Evolutionary conservation across 1,284 basidiomycete species (phyloP), one percentile per base, ranked within the genome.

Genomic region (Meripilus lineatus): DNA sequence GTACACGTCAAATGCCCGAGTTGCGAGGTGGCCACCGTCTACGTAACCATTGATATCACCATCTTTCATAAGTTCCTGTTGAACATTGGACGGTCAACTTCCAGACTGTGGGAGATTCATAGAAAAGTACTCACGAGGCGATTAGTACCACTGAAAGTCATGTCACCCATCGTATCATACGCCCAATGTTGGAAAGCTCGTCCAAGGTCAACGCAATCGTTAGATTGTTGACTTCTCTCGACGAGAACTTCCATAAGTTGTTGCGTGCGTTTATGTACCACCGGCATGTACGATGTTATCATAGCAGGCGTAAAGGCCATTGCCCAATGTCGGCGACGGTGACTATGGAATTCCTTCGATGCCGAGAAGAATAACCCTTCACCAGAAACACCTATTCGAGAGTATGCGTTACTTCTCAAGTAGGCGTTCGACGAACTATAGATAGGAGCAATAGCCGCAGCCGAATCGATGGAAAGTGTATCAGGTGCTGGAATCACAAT

Each of bases 31-130:
- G 15, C 38, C 52, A 24, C 39, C 30, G 15, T 40, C 15, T 15
- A 53, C 46, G 23, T 45, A 32, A 18, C 42, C 38, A 15, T 36
- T 20, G 15, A 38, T 23, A 42, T 57, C 54, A 25, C 52, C 54
- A 13, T 54, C 46, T 21, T 40, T 15, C 46, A 56, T 50, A n/a
- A 57, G 24, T 38, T 57, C 50, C 54, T 56, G 34, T 2, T n/a
- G n/a, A n/a, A n/a, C n/a, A n/a, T n/a, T n/a, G n/a, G n/a, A 6
- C 11, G 21, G 20, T 13, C n/a, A n/a, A n/a, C n/a, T 24, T 47
- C 14, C 44, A 26, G 21, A 25, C 34, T 6, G 13, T 21, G 10
- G 10, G 34, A 22, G 23, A 18, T 24, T 14, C 20, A 11, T 36
- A 5, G 22, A 24, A 7, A 33, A 10, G 5, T n/a, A 40, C 50